Evolutionary conservation across 2,329 filamentous ascomycete genomes (phyloP).

Genomic region (Penicillium olsonii): DNA sequence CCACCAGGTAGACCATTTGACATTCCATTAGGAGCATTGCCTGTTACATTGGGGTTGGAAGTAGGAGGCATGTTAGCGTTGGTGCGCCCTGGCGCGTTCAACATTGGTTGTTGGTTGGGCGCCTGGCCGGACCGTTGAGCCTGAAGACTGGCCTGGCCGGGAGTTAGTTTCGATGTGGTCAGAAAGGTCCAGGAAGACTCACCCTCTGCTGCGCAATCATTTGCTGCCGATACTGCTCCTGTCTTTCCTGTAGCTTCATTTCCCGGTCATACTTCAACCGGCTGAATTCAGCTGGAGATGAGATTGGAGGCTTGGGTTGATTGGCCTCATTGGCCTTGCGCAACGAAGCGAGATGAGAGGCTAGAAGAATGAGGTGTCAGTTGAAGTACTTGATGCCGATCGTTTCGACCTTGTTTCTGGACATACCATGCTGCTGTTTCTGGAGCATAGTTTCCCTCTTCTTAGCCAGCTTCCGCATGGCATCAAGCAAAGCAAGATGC

Average conservation of each 20-base stretch:
- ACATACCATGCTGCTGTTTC: slow-evolving; percentile 77
- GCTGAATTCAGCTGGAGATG: slow-evolving; percentile 90
- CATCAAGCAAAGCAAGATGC: slow-evolving; percentile 85
- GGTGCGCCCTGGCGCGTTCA: slow-evolving; percentile 40
- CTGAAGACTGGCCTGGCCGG: slow-evolving; percentile 39
- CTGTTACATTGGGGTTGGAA: slow-evolving; percentile 37
- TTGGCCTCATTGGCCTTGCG: slow-evolving; percentile 75
- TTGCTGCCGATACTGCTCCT: slow-evolving; percentile 64
- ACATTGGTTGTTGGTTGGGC: slow-evolving; percentile 41
- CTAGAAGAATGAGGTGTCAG: slow-evolving; percentile 32
- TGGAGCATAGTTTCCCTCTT: slow-evolving; percentile 83
- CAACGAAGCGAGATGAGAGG: slow-evolving; percentile 71
- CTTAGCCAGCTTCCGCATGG: slow-evolving; percentile 92
- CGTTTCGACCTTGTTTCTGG: background rate
- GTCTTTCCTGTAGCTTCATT: slow-evolving; percentile 61
- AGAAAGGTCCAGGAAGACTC: slow-evolving; percentile 17
- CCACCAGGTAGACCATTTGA: slow-evolving; percentile 48
- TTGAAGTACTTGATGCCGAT: background rate
- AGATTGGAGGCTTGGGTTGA: slow-evolving; percentile 59
- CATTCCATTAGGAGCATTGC: slow-evolving; percentile 45
- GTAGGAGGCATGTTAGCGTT: slow-evolving; percentile 43
- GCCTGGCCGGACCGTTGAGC: slow-evolving; percentile 46
- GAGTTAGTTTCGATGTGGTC: slow-evolving; percentile 14
- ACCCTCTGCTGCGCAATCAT: slow-evolving; percentile 59
- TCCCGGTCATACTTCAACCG: slow-evolving; percentile 86